Base-by-base conservation (phyloP, 768 basidiomycete species). In the Mycena vulgaris region DNA sequence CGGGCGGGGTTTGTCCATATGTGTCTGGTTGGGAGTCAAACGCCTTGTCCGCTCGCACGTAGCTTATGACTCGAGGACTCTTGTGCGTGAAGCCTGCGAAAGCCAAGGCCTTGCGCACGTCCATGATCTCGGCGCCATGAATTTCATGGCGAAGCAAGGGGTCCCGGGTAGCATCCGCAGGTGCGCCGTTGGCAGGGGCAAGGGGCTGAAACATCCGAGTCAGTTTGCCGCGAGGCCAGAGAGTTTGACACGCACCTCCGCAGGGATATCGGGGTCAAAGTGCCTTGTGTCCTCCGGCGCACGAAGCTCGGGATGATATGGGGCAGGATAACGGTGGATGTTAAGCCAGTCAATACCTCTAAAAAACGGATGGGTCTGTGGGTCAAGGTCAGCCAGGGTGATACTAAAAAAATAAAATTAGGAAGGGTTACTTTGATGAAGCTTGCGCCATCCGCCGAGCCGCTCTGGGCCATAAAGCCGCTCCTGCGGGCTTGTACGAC, bases 21-120 rank as follows among this genome's bases (percentile, higher is more conserved):
- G 83, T 84, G 69, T 89, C 85, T 47, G 88, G 84, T 74, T 83
- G 82, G 68, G 83, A 85, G 76, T 89, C 89, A 79, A 94, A 92
- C 56, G 90, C 90, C 77, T 85, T 90, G 81, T 94, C 93, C 67
- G 89, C 92, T 76, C 91, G 87, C 74, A 89, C 85, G 80, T 95
- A 95, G 79, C 84, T 92, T 80, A 95, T 89, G 65, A 87, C 86
- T 70, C 94, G 91, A 70, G 94, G 94, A 75, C 92, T 94, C 86
- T 93, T 95, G 84, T 96, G 94, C 35, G 95, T 95, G 83, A 95
- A 95, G 58, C 94, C 95, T 67, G 93, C 94, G 81, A 96, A 97
- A 25, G 96, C 95, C 52, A 95, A 85, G 51, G 92, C 91, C 83
- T 99, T 98, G 75, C 97, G 92, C 71, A 97, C 91, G 76, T 95